Evolutionary conservation across 768 basidiomycete species (phyloP).

Genomic region (Phallus indusiatus): DNA sequence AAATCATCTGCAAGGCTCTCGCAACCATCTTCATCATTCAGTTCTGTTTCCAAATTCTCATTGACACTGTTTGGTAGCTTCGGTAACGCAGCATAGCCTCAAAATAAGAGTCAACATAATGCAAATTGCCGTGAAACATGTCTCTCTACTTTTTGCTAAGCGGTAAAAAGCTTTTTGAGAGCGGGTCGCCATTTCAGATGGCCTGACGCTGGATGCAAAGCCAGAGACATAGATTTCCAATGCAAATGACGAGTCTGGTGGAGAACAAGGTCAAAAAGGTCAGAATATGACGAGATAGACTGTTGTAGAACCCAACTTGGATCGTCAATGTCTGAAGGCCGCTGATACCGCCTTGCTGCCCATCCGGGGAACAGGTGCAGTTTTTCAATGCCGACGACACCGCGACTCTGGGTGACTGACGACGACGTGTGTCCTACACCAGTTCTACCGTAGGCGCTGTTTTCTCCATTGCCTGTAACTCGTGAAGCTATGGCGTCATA

Average conservation of each 20-base stretch:
- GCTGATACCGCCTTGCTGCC: constrained; percentile 49
- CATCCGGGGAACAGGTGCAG: constrained; percentile 72
- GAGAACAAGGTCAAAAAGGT: neutral
- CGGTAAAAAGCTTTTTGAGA: constrained; percentile 69
- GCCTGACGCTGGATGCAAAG: constrained; percentile 53
- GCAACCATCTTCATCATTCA: neutral
- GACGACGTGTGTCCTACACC: constrained; percentile 31
- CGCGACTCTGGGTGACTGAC: constrained; percentile 16
- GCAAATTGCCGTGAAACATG: neutral
- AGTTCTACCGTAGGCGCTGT: constrained; percentile 46
- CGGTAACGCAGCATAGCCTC: constrained; percentile 69
- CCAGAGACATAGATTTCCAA: constrained; percentile 71
- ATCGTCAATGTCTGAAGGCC: constrained; percentile 3
- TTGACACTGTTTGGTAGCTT: constrained; percentile 34
- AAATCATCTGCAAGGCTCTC: neutral
- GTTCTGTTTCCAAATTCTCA: neutral
- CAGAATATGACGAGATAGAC: neutral
- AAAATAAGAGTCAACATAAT: neutral
- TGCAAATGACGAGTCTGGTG: constrained; percentile 45
- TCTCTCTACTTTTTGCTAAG: constrained; percentile 58
- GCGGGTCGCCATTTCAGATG: constrained; percentile 53
- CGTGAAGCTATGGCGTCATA: constrained; percentile 11
- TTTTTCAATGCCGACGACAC: constrained; percentile 29
- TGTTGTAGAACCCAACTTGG: constrained; percentile 14
- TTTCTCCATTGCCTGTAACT: constrained; percentile 17